Evolutionary conservation across 805 yeast genomes (phyloP).

Genomic region (Teunomyces pallodes): DNA sequence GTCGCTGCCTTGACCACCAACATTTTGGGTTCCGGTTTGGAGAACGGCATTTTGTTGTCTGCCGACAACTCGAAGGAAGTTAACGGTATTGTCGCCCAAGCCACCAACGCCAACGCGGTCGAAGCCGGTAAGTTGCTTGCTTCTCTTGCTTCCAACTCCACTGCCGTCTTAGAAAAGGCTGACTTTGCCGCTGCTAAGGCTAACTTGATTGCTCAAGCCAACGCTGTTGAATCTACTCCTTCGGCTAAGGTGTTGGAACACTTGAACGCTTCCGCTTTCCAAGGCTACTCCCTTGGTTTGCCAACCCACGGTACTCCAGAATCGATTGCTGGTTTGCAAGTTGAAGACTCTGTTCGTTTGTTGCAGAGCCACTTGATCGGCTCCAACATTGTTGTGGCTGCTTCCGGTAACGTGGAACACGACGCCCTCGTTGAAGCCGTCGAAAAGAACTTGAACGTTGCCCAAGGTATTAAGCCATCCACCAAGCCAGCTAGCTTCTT

Average conservation of each 20-base stretch:
- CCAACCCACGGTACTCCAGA: constrained; percentile 77
- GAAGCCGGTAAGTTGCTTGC: constrained; percentile 55
- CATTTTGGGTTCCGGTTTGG: constrained; percentile 39
- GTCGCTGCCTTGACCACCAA: constrained; percentile 63
- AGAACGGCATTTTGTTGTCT: constrained; percentile 56
- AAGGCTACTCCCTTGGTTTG: constrained; percentile 75
- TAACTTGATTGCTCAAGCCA: constrained; percentile 46
- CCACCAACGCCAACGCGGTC: constrained; percentile 47
- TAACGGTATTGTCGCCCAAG: constrained; percentile 59
- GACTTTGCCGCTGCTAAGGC: constrained; percentile 48
- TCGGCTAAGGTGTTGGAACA: constrained; percentile 65
- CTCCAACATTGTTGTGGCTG: constrained; percentile 66
- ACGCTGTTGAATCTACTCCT: constrained; percentile 54
- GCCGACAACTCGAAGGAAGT: constrained; percentile 60
- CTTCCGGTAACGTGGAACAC: constrained; percentile 69
- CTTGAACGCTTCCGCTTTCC: constrained; percentile 81
- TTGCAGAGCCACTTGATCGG: constrained; percentile 56
- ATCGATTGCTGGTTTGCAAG: constrained; percentile 54
- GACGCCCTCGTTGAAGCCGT: constrained; percentile 67
- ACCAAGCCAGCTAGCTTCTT: constrained; percentile 60
- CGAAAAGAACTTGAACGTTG: constrained; percentile 47
- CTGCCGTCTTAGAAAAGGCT: constrained; percentile 39
- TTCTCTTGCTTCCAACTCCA: constrained; percentile 37
- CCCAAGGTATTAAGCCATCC: constrained; percentile 50
- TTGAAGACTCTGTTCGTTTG: constrained; percentile 57